These are phyloP conservation scores for Zalaria sp. DNA, from an alignment of 2,329 filamentous ascomycete species.

Conservation along the genomic window DNA sequence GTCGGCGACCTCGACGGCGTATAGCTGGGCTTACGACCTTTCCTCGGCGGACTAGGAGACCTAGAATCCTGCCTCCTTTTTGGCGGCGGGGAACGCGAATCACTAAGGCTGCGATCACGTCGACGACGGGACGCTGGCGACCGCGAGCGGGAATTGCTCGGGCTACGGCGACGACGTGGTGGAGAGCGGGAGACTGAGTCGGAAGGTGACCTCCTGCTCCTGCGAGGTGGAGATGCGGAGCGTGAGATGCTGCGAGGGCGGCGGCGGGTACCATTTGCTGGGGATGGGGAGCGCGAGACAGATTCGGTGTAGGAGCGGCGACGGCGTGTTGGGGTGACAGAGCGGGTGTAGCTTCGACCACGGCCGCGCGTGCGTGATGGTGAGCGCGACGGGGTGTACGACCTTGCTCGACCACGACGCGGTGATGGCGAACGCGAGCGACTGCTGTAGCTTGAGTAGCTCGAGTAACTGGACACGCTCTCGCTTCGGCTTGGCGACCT, in stretches of 20 bases:
- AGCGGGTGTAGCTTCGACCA: slow-evolving; percentile 12
- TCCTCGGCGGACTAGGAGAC: slow-evolving; percentile 1
- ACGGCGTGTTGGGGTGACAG: slow-evolving; percentile 14
- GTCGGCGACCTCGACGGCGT: slow-evolving; percentile 1
- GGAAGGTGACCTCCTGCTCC: slow-evolving; percentile 4
- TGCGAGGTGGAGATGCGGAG: slow-evolving; percentile 5
- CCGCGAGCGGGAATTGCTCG: slow-evolving; percentile 11
- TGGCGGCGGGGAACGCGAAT: slow-evolving; percentile 13
- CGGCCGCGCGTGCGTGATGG: slow-evolving; percentile 11
- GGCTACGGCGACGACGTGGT: slow-evolving; percentile 13
- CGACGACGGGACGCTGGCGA: slow-evolving; percentile 8
- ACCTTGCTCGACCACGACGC: too few relatives aligned
- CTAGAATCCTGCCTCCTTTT: slow-evolving; percentile 1
- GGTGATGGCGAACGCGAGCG: slow-evolving; percentile 13
- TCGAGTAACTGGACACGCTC: slow-evolving; percentile 62
- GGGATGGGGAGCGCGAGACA: slow-evolving; percentile 5
- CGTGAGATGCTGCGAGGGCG: slow-evolving; percentile 5
- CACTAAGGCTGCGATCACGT: slow-evolving; percentile 10
- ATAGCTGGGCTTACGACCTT: slow-evolving; percentile 3
- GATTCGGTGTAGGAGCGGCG: slow-evolving; percentile 6
- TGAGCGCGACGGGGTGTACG: slow-evolving; percentile 12
- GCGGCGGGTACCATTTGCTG: neutral
- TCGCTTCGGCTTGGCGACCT: slow-evolving; percentile 47
- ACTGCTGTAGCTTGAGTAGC: slow-evolving; percentile 56
- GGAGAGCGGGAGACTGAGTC: slow-evolving; percentile 12